Conservation (phyloP, 371 early-diverging fungal genomes). For the Zopfochytrium polystomum region DNA sequence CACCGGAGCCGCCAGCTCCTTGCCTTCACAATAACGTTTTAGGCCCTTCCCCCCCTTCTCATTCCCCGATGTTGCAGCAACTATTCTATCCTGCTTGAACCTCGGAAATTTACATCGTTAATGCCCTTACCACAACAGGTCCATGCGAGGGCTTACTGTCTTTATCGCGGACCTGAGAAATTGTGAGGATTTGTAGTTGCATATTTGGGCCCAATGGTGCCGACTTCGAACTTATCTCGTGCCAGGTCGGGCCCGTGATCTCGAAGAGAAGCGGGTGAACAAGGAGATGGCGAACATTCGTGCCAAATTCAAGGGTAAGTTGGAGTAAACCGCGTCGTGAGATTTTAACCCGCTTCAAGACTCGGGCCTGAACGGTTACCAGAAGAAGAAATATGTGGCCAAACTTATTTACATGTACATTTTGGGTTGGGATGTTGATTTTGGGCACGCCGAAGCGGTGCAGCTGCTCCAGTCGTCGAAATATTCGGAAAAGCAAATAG, state of each 20-base stretch:
- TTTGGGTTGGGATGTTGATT: constrained; percentile 95
- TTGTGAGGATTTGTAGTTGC: constrained; percentile 50
- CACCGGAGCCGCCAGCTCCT: too few species aligned
- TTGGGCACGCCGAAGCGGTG: constrained; percentile 95
- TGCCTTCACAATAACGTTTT: too few species aligned
- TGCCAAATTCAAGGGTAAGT: constrained; percentile 90
- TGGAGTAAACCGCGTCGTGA: background rate
- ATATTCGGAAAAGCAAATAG: constrained; percentile 96
- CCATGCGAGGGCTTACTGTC: constrained; percentile 80
- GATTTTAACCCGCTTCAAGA: constrained; percentile 53
- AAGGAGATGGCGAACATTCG: constrained; percentile 98
- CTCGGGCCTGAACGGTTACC: constrained; percentile 86
- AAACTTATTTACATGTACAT: constrained; percentile 97
- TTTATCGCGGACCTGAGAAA: constrained; percentile 86
- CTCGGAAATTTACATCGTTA: too few species aligned
- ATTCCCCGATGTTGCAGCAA: too few species aligned
- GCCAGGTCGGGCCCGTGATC: constrained; percentile 88
- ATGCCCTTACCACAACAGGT: too few species aligned
- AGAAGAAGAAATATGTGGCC: constrained; percentile 97
- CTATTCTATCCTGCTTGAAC: too few species aligned
- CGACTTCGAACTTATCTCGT: background rate
- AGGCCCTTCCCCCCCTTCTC: too few species aligned
- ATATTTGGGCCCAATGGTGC: background rate
- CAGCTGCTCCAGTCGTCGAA: constrained; percentile 82
- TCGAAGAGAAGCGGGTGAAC: constrained; percentile 96